Percentiles rank a stretch among this genome's conserved stretches.
Conservation (phyloP, 1,284 basidiomycete species). For the Apiotrichum laibachii region DNA sequence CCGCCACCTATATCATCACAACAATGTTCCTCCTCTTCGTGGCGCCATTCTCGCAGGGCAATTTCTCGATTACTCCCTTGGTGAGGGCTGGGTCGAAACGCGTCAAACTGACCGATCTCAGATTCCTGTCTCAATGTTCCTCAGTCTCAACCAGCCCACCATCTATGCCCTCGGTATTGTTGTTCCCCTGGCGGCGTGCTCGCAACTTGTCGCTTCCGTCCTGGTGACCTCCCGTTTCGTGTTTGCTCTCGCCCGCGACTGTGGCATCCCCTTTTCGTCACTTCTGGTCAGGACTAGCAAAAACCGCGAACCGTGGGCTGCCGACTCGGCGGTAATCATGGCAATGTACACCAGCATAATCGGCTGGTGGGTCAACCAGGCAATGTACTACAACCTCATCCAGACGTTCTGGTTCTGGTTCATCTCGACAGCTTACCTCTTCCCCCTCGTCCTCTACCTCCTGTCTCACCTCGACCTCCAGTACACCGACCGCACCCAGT, state of each 20-base stretch:
- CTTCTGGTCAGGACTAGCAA: background rate
- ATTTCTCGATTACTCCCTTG: too few species aligned
- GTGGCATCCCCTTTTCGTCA: constrained; percentile 38
- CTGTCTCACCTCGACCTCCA: background rate
- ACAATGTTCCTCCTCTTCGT: background rate
- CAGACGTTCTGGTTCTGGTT: background rate
- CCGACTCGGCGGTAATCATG: background rate
- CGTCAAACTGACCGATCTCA: too few species aligned
- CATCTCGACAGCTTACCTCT: background rate
- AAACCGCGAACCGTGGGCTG: background rate
- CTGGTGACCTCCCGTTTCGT: constrained; percentile 48
- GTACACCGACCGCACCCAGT: background rate
- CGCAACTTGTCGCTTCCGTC: constrained; percentile 35
- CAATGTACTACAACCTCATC: background rate
- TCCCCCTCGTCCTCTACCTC: constrained; percentile 3
- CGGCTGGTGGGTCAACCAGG: background rate
- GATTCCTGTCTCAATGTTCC: too few species aligned
- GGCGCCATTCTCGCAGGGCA: background rate
- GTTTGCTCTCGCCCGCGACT: constrained; percentile 46
- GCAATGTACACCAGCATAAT: background rate
- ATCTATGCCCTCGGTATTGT: too few species aligned
- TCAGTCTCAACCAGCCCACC: too few species aligned
- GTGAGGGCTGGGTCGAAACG: too few species aligned
- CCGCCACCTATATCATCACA: constrained; percentile 1
- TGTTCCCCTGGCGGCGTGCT: background rate